Percentiles rank a stretch among this genome's conserved stretches.
Conservation (phyloP, 352 stramenopile species). For the Poterioochromonas sp. region DNA sequence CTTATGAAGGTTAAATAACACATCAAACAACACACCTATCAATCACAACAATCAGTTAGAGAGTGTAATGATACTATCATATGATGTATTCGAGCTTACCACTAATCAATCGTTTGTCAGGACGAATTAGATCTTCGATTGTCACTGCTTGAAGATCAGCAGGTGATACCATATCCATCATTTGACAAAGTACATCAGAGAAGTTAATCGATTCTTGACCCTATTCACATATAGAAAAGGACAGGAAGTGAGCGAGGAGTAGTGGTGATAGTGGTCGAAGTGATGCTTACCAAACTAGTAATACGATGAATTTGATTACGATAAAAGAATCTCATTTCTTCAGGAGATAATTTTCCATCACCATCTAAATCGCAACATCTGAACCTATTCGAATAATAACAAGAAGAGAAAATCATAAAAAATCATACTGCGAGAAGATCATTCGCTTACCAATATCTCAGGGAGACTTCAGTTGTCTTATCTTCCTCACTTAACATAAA, state of each 20-base stretch:
- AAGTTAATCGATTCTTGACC: constrained; percentile 95
- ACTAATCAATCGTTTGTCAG: background rate
- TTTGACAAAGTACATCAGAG: constrained; percentile 96
- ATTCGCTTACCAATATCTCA: constrained; percentile 98
- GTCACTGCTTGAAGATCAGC: constrained; percentile 37
- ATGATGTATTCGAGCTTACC: background rate
- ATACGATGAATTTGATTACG: constrained; percentile 56
- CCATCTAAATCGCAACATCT: constrained; percentile 93
- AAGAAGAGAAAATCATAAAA: constrained; percentile 91
- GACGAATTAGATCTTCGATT: constrained; percentile 35
- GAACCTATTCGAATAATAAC: constrained; percentile 99
- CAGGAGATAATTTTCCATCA: constrained; percentile 86
- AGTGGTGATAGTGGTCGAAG: background rate
- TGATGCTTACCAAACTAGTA: background rate
- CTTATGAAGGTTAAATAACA: constrained; percentile 98
- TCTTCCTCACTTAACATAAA: constrained; percentile 99
- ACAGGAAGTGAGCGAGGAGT: background rate
- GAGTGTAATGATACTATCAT: background rate
- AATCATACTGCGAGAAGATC: too few species aligned
- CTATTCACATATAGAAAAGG: background rate
- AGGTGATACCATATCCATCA: constrained; percentile 81
- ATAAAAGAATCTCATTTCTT: constrained; percentile 90
- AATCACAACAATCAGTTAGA: constrained; percentile 51
- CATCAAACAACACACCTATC: constrained; percentile 94
- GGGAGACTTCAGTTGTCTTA: constrained; percentile 87